These are phyloP conservation scores for Amanita rimosa DNA, from an alignment of 768 basidiomycete species.

Conservation along the genomic window DNA sequence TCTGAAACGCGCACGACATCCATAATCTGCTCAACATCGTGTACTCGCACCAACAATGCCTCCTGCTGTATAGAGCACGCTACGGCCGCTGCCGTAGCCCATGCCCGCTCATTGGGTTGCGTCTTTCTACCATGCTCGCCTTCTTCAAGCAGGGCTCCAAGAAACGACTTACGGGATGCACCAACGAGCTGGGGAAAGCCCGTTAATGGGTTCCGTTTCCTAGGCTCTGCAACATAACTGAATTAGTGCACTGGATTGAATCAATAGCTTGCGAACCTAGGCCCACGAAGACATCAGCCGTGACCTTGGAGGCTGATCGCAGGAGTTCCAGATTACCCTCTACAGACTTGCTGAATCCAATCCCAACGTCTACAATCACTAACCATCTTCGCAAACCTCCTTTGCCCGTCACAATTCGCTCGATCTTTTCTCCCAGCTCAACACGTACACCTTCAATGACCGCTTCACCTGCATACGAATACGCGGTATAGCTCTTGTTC, in stretches of 20 bases:
- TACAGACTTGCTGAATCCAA: slow-evolving; percentile 87
- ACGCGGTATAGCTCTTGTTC: slow-evolving; percentile 53
- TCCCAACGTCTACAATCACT: slow-evolving; percentile 82
- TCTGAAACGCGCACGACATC: slow-evolving; percentile 65
- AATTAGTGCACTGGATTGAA: slow-evolving; percentile 1
- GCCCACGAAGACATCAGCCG: slow-evolving; percentile 20
- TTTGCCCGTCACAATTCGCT: slow-evolving; percentile 47
- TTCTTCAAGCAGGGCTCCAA: slow-evolving; percentile 52
- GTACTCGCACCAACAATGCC: slow-evolving; percentile 67
- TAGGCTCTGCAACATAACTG: slow-evolving; percentile 2
- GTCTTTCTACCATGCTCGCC: slow-evolving; percentile 43
- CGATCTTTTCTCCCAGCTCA: slow-evolving; percentile 65
- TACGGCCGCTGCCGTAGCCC: slow-evolving; percentile 73
- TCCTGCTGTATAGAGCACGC: slow-evolving; percentile 67
- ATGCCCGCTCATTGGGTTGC: slow-evolving; percentile 52
- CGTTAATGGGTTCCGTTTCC: slow-evolving; percentile 33
- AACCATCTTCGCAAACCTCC: slow-evolving; percentile 81
- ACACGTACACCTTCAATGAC: slow-evolving; percentile 56
- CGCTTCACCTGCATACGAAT: slow-evolving; percentile 27
- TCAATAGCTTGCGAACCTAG: not conserved
- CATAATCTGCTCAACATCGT: slow-evolving; percentile 61
- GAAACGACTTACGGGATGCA: slow-evolving; percentile 74
- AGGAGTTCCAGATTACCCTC: slow-evolving; percentile 67
- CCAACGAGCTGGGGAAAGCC: slow-evolving; percentile 68
- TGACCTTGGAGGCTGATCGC: slow-evolving; percentile 34